Percentiles rank a stretch among this genome's conserved stretches.
phyloP scores from a whole-genome alignment of 371 early-diverging fungal species.

The Haplosporangium sp. region DNA sequence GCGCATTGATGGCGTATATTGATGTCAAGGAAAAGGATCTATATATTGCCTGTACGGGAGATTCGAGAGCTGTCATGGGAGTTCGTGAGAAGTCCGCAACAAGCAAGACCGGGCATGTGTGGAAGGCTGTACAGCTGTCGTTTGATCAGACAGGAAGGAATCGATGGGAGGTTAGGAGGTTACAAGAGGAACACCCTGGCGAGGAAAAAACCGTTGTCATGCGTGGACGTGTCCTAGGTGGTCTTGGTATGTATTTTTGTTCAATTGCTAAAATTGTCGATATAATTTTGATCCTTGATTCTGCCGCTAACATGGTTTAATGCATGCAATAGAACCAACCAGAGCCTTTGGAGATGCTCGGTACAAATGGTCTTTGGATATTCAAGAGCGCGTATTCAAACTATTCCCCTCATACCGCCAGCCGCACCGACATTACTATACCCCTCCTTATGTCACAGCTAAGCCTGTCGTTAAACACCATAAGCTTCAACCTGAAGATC shows the following conservation, averaged over 20 bases:
- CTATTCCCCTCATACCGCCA: slow-evolving; percentile 71
- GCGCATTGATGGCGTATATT: slow-evolving; percentile 81
- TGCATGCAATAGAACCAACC: slow-evolving; percentile 58
- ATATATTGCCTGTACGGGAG: slow-evolving; percentile 85
- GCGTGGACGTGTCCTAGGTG: slow-evolving; percentile 81
- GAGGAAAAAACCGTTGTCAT: slow-evolving; percentile 74
- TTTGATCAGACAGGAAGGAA: slow-evolving; percentile 81
- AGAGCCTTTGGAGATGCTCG: slow-evolving; percentile 75
- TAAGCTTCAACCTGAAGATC: slow-evolving; percentile 70
- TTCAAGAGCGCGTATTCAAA: slow-evolving; percentile 73
- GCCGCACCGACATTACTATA: slow-evolving; percentile 74
- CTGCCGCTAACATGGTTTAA: background rate
- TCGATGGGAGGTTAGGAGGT: slow-evolving; percentile 68
- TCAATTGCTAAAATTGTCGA: background rate
- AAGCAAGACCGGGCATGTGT: slow-evolving; percentile 39
- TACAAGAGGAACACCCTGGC: slow-evolving; percentile 83
- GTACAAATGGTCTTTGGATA: slow-evolving; percentile 82
- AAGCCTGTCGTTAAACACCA: slow-evolving; percentile 85
- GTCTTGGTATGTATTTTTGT: slow-evolving; percentile 65
- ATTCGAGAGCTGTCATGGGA: slow-evolving; percentile 74
- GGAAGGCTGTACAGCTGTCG: slow-evolving; percentile 73
- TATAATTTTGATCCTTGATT: background rate
- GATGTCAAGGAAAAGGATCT: slow-evolving; percentile 72
- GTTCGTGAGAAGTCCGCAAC: slow-evolving; percentile 28
- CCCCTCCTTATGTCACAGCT: slow-evolving; percentile 96